Conservation (phyloP, 331 rosid genomes). For the Cydonia oblonga region DNA sequence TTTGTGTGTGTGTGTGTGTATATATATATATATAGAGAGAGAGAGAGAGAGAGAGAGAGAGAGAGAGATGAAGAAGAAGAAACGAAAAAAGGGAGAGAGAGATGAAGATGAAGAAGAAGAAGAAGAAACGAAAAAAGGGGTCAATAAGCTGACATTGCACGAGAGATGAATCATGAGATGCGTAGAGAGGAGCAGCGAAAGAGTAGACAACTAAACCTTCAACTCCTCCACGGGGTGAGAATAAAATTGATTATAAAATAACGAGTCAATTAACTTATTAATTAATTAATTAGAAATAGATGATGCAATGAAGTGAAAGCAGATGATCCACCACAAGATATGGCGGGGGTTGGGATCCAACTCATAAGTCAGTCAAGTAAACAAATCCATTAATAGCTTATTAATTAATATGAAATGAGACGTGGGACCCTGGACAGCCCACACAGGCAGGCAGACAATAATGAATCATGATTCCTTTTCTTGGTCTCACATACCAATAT, state of each 20-base stretch:
- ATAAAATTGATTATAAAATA: neutral
- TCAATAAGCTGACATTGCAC: conserved; percentile 15
- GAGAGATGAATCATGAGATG: neutral
- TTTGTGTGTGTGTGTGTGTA: too few relatives aligned
- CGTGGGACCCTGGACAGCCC: neutral
- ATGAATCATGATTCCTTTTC: neutral
- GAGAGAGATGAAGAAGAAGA: neutral
- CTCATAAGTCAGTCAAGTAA: neutral
- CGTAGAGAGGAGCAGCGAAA: too few relatives aligned
- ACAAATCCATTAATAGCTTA: neutral
- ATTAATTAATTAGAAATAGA: too few relatives aligned
- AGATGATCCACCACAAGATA: neutral
- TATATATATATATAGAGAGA: neutral
- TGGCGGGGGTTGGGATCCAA: conserved; percentile 2
- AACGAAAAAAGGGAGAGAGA: neutral
- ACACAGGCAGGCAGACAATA: neutral
- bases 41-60: too few relatives aligned
- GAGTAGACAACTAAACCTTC: conserved; percentile 7
- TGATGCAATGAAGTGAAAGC: too few relatives aligned
- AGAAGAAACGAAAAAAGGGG: conserved; percentile 1
- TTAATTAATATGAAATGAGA: neutral
- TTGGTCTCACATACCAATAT: neutral
- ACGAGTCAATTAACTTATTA: neutral
- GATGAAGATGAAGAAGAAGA: neutral
- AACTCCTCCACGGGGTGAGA: neutral